Conservation (phyloP, 2,329 filamentous ascomycete genomes). For the Cercospora sp. region DNA sequence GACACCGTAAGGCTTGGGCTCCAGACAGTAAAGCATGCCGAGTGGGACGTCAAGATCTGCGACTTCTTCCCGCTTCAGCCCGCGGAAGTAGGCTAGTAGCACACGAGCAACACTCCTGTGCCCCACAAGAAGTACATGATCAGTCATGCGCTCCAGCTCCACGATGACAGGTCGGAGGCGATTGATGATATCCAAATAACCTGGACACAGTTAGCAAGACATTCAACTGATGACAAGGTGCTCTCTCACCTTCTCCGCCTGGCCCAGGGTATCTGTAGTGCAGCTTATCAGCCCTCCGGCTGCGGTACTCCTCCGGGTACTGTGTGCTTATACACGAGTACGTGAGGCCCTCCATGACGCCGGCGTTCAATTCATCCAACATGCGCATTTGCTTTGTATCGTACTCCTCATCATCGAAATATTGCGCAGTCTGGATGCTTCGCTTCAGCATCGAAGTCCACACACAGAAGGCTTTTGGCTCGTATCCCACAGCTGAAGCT, state of each 20-base stretch:
- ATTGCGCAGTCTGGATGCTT: conserved; percentile 81
- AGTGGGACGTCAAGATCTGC: conserved; percentile 92
- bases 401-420: conserved; percentile 93
- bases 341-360: conserved; percentile 90
- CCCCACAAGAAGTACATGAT: conserved; percentile 88
- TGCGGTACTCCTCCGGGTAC: conserved; percentile 77
- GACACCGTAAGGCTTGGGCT: conserved; percentile 96
- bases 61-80: conserved; percentile 84
- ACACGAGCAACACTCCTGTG: conserved; percentile 92
- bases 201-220: background rate
- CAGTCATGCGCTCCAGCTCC: conserved; percentile 94
- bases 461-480: conserved; percentile 83
- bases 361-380: conserved; percentile 91
- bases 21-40: conserved; percentile 90
- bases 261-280: conserved; percentile 96
- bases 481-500: conserved; percentile 48
- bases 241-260: conserved; percentile 70
- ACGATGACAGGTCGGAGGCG: conserved; percentile 92
- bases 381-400: conserved; percentile 75
- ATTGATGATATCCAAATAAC: conserved; percentile 96
- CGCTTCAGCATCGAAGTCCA: conserved; percentile 98
- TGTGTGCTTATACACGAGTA: conserved; percentile 84
- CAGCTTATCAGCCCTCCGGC: conserved; percentile 82
- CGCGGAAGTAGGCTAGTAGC: conserved; percentile 94
- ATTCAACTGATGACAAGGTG: too few species aligned